Percentiles rank a stretch among this genome's conserved stretches.
Conservation (phyloP, 2,329 filamentous ascomycete species). For the Aspergillus fischeri region DNA sequence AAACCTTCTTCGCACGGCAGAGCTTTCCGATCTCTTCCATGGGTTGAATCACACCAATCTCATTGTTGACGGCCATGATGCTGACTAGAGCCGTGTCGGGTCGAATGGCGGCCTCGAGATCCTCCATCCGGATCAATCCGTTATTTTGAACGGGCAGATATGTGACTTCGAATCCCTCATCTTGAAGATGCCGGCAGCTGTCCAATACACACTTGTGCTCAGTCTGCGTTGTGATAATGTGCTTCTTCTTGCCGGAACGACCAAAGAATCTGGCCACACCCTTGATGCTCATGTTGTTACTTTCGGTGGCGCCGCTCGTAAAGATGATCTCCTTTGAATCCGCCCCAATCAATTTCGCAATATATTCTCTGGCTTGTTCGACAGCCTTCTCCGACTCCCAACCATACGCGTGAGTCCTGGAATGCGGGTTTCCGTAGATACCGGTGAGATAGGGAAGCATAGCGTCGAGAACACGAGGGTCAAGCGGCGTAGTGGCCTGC, state of each 20-base stretch:
- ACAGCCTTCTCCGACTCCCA: conserved; percentile 97
- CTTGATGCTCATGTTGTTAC: conserved; percentile 99
- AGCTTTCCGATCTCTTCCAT: conserved; percentile 88
- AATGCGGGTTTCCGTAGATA: conserved; percentile 95
- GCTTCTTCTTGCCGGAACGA: conserved; percentile 90
- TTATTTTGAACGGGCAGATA: conserved; percentile 87
- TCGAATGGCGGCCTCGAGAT: conserved; percentile 82
- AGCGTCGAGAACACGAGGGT: conserved; percentile 89
- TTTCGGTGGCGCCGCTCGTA: conserved; percentile 95
- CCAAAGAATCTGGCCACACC: conserved; percentile 95
- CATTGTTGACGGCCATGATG: conserved; percentile 99
- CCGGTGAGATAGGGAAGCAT: conserved; percentile 96
- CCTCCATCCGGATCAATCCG: conserved; percentile 77
- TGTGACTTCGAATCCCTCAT: conserved; percentile 95
- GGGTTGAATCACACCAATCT: conserved; percentile 98
- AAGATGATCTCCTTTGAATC: conserved; percentile 98
- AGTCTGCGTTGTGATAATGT: conserved; percentile 95
- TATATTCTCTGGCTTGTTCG: conserved; percentile 76
- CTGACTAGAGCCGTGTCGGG: conserved; percentile 90
- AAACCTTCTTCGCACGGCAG: conserved; percentile 86
- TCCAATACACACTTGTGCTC: conserved; percentile 99
- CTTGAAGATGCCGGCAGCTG: conserved; percentile 92
- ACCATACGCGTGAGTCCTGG: conserved; percentile 93
- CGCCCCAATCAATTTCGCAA: conserved; percentile 84
- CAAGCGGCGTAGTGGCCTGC: conserved; percentile 93